phyloP scores from a whole-genome alignment of 2,329 filamentous ascomycete species.

The Pestalotiopsis sp. region DNA sequence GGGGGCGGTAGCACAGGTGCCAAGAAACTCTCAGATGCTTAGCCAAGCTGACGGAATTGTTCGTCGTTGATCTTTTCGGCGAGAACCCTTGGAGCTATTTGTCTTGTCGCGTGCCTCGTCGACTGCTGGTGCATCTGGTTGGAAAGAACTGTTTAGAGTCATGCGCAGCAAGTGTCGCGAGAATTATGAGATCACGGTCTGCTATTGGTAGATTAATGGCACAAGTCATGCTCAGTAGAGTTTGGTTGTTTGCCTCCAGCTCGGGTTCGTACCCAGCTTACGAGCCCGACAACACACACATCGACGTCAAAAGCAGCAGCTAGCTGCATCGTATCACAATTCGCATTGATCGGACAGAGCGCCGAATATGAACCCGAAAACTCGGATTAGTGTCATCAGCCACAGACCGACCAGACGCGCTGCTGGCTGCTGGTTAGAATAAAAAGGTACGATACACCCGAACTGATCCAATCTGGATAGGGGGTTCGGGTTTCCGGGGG shows the following conservation, averaged over 20 bases:
- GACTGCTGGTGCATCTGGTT: too few relatives aligned
- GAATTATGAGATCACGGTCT: background rate
- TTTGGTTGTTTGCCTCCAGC: background rate
- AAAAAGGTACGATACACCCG: background rate
- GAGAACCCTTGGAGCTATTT: background rate
- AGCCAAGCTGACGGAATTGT: background rate
- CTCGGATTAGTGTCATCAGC: background rate
- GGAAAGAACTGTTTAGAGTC: background rate
- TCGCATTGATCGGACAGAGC: too few relatives aligned
- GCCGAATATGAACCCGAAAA: too few relatives aligned
- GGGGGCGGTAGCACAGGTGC: slow-evolving; percentile 2
- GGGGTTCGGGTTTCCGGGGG: background rate
- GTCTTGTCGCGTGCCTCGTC: background rate
- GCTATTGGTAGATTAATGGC: background rate
- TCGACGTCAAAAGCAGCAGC: too few relatives aligned
- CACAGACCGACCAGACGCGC: background rate
- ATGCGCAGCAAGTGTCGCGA: background rate
- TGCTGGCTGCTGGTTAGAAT: background rate
- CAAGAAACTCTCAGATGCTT: slow-evolving; percentile 1
- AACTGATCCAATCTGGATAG: background rate
- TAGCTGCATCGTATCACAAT: too few relatives aligned
- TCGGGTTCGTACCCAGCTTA: background rate
- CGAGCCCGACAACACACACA: too few relatives aligned
- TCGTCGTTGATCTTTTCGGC: background rate
- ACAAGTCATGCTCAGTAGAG: background rate